Evolutionary conservation across 2,329 filamentous ascomycete genomes (phyloP), one percentile per base, ranked within the genome.

Genomic region (Helotiales sp.): DNA sequence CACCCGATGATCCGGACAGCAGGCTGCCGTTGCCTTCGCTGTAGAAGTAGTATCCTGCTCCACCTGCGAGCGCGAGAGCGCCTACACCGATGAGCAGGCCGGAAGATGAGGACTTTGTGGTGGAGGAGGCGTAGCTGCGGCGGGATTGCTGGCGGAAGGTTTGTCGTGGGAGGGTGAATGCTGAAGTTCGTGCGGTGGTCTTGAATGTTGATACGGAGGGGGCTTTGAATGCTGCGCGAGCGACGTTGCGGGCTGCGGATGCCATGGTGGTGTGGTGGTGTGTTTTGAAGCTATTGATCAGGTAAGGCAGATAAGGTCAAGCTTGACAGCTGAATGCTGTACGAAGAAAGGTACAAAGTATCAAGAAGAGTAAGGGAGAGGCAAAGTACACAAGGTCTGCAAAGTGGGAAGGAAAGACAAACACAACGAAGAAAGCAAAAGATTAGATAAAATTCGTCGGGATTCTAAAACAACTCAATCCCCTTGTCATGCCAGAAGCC

Each of bases 61-160:
- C 91, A 76, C 85, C 87, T 62, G 84, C 86, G 62, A 84, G 84
- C 62, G 83, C 86, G 57, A 85, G 87, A 66, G 85, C 83, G 76
- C 85, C 90, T 75, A 85, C 88, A 40, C 74, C 81, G 71, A 87
- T 78, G 82, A 86, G 89, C 74, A 89, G 77, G 66, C 83, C 82
- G 70, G 82, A 80, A 79, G 78, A 82, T 65, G 81, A 81, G 28
- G 81, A 80, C 72, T 82, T 82, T 63, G 90, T 88, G 55, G 93
- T 89, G 80, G 89, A 89, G 64, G 91, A 91, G 52, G 93, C 90
- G 82, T 96, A 97, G 80, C 89, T 89, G 73, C 93, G 92, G 73
- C 90, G 91, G 76, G 88, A 88, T 76, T 90, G 85, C 77, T 89
- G 88, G 79, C 91, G 91, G 84, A 93, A 89, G 73, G 87, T 85